Percentiles rank a stretch among this genome's conserved stretches.
phyloP scores from a whole-genome alignment of 116 monocot genomes.

The Dioscorea cayenensis region DNA sequence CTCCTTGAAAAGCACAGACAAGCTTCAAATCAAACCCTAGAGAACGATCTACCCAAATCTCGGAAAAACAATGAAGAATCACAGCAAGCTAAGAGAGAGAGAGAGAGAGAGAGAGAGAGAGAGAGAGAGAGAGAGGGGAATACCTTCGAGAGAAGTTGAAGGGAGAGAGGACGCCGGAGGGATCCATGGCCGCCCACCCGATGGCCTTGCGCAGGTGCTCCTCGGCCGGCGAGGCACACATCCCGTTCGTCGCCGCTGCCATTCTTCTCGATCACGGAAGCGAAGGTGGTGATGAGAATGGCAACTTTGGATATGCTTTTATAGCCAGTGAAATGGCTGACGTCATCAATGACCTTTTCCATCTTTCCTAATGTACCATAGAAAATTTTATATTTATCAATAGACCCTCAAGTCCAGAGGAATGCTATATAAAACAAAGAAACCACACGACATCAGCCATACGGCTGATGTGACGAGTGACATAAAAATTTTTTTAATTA shows the following conservation, averaged over 20 bases:
- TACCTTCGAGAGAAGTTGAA: constrained; percentile 27
- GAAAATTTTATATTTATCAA: too few species aligned
- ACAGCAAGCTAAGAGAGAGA: background rate
- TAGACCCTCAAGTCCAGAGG: too few species aligned
- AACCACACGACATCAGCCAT: too few species aligned
- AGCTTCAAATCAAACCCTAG: background rate
- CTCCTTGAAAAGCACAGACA: background rate
- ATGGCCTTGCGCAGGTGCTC: constrained; percentile 19
- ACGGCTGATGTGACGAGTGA: too few species aligned
- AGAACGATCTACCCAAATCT: background rate
- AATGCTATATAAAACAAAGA: too few species aligned
- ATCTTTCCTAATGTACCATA: too few species aligned
- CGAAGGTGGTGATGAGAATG: background rate
- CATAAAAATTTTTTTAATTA: too few species aligned
- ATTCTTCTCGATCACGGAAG: background rate
- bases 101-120: background rate
- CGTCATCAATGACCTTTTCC: too few species aligned
- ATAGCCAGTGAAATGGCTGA: too few species aligned
- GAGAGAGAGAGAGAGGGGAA: background rate
- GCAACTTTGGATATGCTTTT: too few species aligned
- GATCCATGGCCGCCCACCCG: constrained; percentile 24
- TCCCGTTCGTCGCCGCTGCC: constrained; percentile 3
- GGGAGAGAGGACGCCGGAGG: constrained; percentile 22
- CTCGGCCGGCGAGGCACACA: constrained; percentile 4
- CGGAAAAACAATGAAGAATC: background rate